A percentile compares a stretch with the other conserved stretches of the same genome.
Evolutionary conservation across 257 asterid genomes (phyloP).

Genomic region (Rhazya stricta): DNA sequence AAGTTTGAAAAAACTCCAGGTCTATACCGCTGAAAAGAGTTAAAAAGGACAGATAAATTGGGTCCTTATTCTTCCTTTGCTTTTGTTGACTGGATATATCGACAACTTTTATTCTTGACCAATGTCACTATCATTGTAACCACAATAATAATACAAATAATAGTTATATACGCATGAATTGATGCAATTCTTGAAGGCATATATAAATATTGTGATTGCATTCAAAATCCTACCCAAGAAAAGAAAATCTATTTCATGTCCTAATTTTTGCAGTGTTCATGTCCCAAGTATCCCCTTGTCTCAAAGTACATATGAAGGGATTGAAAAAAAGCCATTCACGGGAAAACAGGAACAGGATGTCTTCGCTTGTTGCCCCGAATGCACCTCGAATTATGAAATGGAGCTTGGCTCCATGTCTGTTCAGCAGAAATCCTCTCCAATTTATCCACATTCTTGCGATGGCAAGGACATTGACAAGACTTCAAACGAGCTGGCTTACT

Average conservation of each 20-base stretch:
- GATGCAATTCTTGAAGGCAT: no score
- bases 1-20: not conserved
- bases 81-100: constrained; percentile 19
- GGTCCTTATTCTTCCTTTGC: constrained; percentile 16
- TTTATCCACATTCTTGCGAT: constrained; percentile 14
- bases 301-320: constrained; percentile 33
- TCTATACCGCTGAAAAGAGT: constrained; percentile 19
- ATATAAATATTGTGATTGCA: no score
- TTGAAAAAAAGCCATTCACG: constrained; percentile 34
- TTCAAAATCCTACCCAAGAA: not conserved
- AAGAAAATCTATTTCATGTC: not conserved
- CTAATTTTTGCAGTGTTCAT: constrained; percentile 36
- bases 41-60: constrained; percentile 4
- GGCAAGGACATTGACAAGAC: constrained; percentile 29
- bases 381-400: constrained; percentile 61
- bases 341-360: constrained; percentile 40
- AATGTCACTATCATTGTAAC: not conserved
- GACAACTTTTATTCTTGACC: constrained; percentile 4
- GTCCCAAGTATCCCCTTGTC: constrained; percentile 40
- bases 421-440: constrained; percentile 28
- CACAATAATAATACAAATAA: not conserved
- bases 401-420: constrained; percentile 40
- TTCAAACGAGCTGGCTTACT: constrained; percentile 53
- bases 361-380: constrained; percentile 63
- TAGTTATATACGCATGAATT: no score